Evolutionary conservation across 2,329 filamentous ascomycete species (phyloP), one percentile per base, ranked within the genome.

Genomic region (Ascomycota sp.): DNA sequence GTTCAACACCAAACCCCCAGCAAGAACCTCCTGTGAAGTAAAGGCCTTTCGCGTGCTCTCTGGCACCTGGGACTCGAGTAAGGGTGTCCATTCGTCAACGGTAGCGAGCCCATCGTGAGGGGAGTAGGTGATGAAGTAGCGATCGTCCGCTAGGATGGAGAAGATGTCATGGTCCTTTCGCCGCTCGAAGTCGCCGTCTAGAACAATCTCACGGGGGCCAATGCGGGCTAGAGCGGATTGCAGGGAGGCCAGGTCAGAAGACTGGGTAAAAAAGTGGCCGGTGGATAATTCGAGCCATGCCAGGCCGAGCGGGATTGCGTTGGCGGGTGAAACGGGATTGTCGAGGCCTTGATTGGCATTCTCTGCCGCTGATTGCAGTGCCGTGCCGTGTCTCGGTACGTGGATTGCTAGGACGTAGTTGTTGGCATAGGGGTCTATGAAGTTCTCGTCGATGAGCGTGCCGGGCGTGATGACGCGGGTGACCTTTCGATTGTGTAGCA

Each of bases 261-360:
- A 61, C 48, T 95, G 83, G 0, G 83, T 92, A 46, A 74, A 82
- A 54, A 98, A 98, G 45, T 86, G 79, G 10, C 89, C 89, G 3
- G 89, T 98, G 7, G 89, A 93, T 24, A 95, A 58, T 53, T 98
- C 89, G 32, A 95, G 61, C 89, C 89, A 98, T 29, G 89, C 80
- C 33, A 98, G 59, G 3, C 89, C 89, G 36, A 91, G 59, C 31
- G 55, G 54, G 34, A 42, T 37, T 27, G 37, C 34, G 26, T 37
- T 36, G 31, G 38, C 7, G n/a, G 39, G 28, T 25, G 32, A 33
- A 25, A 35, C 33, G 28, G 43, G 35, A 27, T 30, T 33, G 35
- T 13, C 13, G 21, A 31, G 9, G 27, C 29, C 30, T 12, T 31
- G 6, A 7, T 9, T 21, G 5, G 7, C 25, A 13, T 7, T 7